Evolutionary conservation across 257 asterid species (phyloP).

Genomic region (Solanum appendiculatum): DNA sequence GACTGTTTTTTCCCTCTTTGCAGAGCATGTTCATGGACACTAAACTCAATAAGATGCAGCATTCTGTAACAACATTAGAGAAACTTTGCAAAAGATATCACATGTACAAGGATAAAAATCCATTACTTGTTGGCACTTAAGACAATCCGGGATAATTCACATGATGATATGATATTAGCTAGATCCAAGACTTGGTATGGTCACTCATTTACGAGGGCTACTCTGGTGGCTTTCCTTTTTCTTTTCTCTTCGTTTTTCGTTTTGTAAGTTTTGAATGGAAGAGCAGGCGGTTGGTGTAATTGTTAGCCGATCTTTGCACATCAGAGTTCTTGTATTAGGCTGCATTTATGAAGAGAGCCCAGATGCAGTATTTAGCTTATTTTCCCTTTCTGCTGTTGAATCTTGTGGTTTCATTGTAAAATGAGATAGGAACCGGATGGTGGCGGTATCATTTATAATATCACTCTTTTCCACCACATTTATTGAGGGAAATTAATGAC

Average conservation of each 20-base stretch:
- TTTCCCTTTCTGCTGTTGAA: not conserved
- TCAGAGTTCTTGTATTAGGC: not conserved
- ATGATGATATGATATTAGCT: not conserved
- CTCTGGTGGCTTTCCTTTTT: not conserved
- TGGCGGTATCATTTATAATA: not conserved
- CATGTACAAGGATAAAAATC: conserved; percentile 47
- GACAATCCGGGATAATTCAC: not conserved
- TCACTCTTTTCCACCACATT: not conserved
- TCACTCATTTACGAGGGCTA: not conserved
- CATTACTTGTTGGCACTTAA: conserved; percentile 39
- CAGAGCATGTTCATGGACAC: conserved; percentile 97
- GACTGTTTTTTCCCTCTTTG: not conserved
- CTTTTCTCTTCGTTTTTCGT: not conserved
- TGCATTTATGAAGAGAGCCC: not conserved
- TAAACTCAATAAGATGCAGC: conserved; percentile 81
- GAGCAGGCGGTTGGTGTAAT: not conserved
- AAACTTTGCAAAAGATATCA: conserved; percentile 77
- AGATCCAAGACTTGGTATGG: not conserved
- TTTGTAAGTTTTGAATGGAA: not conserved
- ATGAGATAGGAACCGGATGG: not conserved
- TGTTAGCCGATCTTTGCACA: not conserved
- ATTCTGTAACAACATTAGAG: conserved; percentile 69
- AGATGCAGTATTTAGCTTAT: not conserved
- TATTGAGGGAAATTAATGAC: too few species aligned
- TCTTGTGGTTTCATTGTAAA: not conserved